These are phyloP conservation scores for Boeremia lycopersici DNA, from an alignment of 2,329 filamentous ascomycete species.

Conservation along the genomic window DNA sequence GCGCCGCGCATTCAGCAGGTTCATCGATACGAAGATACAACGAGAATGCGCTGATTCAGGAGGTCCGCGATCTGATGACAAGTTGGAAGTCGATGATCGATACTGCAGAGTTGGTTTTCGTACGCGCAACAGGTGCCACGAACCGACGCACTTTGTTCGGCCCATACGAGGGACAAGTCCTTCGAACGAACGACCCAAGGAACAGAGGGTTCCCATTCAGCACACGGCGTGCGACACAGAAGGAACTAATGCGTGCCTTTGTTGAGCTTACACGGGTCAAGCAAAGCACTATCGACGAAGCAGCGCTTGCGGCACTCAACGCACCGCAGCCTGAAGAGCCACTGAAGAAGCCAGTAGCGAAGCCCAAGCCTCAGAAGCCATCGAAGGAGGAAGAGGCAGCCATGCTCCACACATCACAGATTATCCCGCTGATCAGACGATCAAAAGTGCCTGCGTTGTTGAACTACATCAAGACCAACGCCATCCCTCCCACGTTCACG, in stretches of 20 bases:
- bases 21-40: constrained; percentile 91
- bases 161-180: constrained; percentile 85
- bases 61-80: constrained; percentile 78
- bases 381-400: constrained; percentile 87
- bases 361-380: constrained; percentile 61
- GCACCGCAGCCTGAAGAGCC: constrained; percentile 51
- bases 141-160: constrained; percentile 89
- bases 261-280: constrained; percentile 93
- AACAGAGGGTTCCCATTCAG: constrained; percentile 91
- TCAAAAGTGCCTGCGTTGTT: constrained; percentile 88
- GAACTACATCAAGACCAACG: constrained; percentile 80
- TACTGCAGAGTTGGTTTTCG: constrained; percentile 81
- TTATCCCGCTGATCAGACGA: constrained; percentile 85
- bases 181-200: constrained; percentile 78
- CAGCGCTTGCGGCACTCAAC: constrained; percentile 59
- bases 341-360: constrained; percentile 42
- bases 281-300: constrained; percentile 76
- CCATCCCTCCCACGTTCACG: constrained; percentile 70
- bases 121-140: constrained; percentile 84
- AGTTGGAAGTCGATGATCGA: constrained; percentile 90
- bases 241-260: constrained; percentile 92
- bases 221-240: constrained; percentile 88
- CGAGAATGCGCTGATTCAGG: constrained; percentile 85
- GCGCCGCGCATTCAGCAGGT: constrained; percentile 90
- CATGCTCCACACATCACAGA: constrained; percentile 82